Conservation (phyloP, 805 yeast species). For the Barnettozyma sucrosica region DNA sequence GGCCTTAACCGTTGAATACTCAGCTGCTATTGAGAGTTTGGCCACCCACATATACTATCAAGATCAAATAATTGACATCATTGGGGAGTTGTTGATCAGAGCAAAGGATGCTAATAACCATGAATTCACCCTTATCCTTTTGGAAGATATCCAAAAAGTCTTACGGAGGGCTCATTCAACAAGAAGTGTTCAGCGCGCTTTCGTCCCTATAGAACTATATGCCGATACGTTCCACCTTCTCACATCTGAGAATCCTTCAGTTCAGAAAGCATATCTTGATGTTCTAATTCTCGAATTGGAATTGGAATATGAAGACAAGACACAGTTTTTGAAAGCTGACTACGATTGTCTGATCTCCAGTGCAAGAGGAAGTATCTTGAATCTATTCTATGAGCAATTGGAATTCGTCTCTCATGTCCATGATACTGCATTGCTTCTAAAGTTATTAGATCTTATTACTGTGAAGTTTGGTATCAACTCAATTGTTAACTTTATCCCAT, state of each 20-base stretch:
- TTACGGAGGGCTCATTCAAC: conserved; percentile 14
- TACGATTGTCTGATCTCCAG: conserved; percentile 17
- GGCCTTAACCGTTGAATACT: conserved; percentile 38
- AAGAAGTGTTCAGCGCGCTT: conserved; percentile 20
- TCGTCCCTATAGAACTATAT: conserved; percentile 23
- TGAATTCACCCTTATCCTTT: conserved; percentile 7
- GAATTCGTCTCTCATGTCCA: conserved; percentile 10
- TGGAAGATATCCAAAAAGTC: conserved; percentile 17
- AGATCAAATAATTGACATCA: conserved; percentile 80
- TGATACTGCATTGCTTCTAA: conserved; percentile 6
- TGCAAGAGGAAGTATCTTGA: conserved; percentile 17
- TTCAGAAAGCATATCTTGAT: conserved; percentile 18
- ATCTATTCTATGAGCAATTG: conserved; percentile 20
- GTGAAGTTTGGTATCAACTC: conserved; percentile 42
- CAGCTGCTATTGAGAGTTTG: conserved; percentile 59
- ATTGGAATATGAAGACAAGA: conserved; percentile 16
- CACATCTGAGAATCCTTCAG: conserved; percentile 3
- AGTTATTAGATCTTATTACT: conserved; percentile 19
- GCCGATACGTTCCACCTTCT: conserved; percentile 19
- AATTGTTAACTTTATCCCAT: conserved; percentile 39
- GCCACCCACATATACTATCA: conserved; percentile 77
- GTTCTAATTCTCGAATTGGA: conserved; percentile 14
- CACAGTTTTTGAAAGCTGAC: conserved; percentile 14
- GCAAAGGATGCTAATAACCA: conserved; percentile 24
- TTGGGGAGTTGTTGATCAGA: conserved; percentile 55